Conservation (phyloP, 805 yeast genomes). For the Saturnispora mendoncae region DNA sequence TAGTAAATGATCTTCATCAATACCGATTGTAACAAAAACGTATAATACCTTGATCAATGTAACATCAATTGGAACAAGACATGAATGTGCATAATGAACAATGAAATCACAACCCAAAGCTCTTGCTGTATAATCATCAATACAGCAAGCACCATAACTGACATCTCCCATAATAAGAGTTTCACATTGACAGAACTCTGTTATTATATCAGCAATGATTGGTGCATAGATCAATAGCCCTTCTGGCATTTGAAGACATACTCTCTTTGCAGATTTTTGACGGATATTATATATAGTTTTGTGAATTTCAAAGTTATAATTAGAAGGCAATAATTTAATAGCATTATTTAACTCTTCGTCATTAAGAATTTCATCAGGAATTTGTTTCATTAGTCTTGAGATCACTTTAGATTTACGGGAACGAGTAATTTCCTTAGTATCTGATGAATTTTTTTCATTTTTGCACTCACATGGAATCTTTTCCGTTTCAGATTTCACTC, state of each 20-base stretch:
- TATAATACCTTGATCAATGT: slow-evolving; percentile 88
- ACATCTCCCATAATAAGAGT: slow-evolving; percentile 97
- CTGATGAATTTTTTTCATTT: not conserved
- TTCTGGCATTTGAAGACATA: slow-evolving; percentile 96
- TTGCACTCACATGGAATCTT: slow-evolving; percentile 4
- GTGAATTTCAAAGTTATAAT: slow-evolving; percentile 92
- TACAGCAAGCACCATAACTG: slow-evolving; percentile 97
- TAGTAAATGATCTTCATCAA: slow-evolving; percentile 74
- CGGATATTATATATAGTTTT: slow-evolving; percentile 91
- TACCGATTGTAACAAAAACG: slow-evolving; percentile 86
- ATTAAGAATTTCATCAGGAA: slow-evolving; percentile 76
- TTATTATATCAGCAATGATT: slow-evolving; percentile 83
- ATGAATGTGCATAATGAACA: slow-evolving; percentile 95
- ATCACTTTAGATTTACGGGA: slow-evolving; percentile 29
- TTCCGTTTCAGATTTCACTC: slow-evolving; percentile 12
- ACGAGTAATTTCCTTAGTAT: slow-evolving; percentile 11
- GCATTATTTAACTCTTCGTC: slow-evolving; percentile 82
- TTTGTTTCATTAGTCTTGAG: slow-evolving; percentile 68
- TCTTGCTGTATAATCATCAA: slow-evolving; percentile 91
- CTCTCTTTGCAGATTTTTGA: slow-evolving; percentile 66
- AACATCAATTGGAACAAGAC: slow-evolving; percentile 90
- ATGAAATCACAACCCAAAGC: slow-evolving; percentile 89
- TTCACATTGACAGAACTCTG: slow-evolving; percentile 82
- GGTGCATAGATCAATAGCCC: slow-evolving; percentile 85
- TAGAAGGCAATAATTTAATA: slow-evolving; percentile 70